Evolutionary conservation across 495 filamentous ascomycete species (phyloP), one percentile per base, ranked within the genome.

Genomic region (Annulohypoxylon bovei): DNA sequence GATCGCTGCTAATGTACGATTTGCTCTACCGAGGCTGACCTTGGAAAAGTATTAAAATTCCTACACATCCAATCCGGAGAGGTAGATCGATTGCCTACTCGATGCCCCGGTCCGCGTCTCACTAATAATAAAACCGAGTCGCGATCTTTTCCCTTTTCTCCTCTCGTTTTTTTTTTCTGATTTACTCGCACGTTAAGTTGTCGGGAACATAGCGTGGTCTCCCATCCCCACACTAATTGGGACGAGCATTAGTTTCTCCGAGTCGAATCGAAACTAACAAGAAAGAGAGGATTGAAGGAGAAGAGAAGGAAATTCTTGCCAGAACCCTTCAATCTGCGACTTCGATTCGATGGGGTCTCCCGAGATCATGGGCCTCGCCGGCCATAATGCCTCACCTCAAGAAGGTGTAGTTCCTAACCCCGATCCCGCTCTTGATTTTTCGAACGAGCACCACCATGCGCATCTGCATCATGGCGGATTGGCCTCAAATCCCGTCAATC

Each of bases 381-480:
- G 65, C 55, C 70, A 73, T 23, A 73, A 73, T 62, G 56, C 63
- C 27, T 66, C 65, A 7, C n/a, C 23, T 6, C 65, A 68, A 39
- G 66, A 62, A 32, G 66, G 50, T 22, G 62, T 67, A 8, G 7
- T 27, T 46, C 25, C 62, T 39, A 71, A 58, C 72, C 33, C 74
- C 20, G 82, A 86, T 67, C 81, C 82, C 40, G 79, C 77, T 12
- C 75, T 85, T 1, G 73, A 83, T 33, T 73, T 77, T 30, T 55
- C 77, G 22, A 71, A 79, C 22, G 80, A 88, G 70, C 86, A 88
- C 70, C 82, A 79, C 28, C 85, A 88, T 67, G 64, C 53, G 5
- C 87, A 89, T 72, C 74, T 84, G 6, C 85, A 87, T 67, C 86
- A 89, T 62, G 62, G 64, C 4, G 72, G 67, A 50, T 76, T 73